A percentile compares a stretch with the other conserved stretches of the same genome.
Conservation (phyloP, 306 rosid species). For the Albizia julibrissin region DNA sequence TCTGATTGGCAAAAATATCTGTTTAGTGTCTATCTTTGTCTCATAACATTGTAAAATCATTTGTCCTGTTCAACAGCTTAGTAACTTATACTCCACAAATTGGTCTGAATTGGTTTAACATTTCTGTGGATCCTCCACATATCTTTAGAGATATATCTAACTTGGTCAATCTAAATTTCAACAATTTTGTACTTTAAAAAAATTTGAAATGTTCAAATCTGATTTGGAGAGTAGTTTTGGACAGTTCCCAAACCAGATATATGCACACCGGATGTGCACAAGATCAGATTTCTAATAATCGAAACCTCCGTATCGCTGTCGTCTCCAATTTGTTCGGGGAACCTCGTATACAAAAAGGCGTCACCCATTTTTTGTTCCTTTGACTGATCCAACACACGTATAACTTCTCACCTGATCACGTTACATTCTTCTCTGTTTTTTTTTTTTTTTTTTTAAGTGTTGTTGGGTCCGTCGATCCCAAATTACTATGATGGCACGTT, state of each 20-base stretch:
- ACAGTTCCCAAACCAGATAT: neutral
- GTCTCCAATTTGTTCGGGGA: slow-evolving; percentile 49
- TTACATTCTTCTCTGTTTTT: neutral
- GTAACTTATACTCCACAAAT: slow-evolving; percentile 35
- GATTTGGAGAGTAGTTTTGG: neutral
- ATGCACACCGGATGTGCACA: neutral
- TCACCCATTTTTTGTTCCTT: slow-evolving; percentile 37
- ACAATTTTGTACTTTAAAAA: neutral
- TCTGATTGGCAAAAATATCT: neutral
- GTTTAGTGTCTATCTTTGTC: neutral
- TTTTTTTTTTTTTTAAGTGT: neutral
- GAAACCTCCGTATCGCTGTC: neutral
- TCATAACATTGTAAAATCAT: slow-evolving; percentile 6
- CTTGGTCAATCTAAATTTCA: neutral
- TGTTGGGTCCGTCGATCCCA: slow-evolving; percentile 14
- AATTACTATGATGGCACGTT: neutral
- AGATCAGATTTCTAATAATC: neutral
- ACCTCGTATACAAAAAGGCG: slow-evolving; percentile 31
- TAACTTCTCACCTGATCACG: slow-evolving; percentile 1
- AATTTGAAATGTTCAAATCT: neutral
- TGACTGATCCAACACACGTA: slow-evolving; percentile 21
- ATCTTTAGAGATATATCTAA: neutral
- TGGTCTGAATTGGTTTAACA: slow-evolving; percentile 9
- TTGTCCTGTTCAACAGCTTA: slow-evolving; percentile 31
- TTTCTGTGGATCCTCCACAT: neutral